Evolutionary conservation across 257 asterid genomes (phyloP).

Genomic region (Solanum dulcamara): DNA sequence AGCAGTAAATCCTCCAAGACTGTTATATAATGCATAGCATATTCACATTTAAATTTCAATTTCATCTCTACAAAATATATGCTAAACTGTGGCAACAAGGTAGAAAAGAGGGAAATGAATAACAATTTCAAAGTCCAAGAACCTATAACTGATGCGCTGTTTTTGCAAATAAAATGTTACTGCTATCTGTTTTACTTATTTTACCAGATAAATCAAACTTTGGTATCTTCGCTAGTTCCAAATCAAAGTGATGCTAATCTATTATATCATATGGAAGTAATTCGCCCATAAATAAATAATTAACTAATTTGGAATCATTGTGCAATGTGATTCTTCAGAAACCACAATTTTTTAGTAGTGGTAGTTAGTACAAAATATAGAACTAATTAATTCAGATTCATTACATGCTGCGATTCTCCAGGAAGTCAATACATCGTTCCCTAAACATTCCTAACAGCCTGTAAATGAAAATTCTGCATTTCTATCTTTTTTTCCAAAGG

Average conservation of each 20-base stretch:
- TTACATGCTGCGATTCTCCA: background rate
- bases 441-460: background rate
- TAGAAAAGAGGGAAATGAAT: background rate
- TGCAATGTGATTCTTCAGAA: background rate
- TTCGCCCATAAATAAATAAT: background rate
- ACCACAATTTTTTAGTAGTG: background rate
- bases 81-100: background rate
- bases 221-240: background rate
- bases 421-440: background rate
- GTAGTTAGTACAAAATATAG: background rate
- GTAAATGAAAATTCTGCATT: background rate
- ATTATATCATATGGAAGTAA: background rate
- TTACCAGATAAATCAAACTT: background rate
- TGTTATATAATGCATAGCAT: slow-evolving; percentile 11
- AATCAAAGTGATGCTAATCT: background rate
- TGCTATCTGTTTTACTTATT: background rate
- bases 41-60: background rate
- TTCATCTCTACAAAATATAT: background rate
- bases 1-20: slow-evolving; percentile 97
- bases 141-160: background rate
- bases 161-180: background rate
- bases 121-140: background rate
- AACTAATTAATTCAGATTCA: background rate
- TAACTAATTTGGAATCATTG: background rate
- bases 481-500: background rate